A percentile compares a stretch with the other conserved stretches of the same genome.
Conservation (phyloP, 139 green algal species). For the Trebouxia sp. region DNA sequence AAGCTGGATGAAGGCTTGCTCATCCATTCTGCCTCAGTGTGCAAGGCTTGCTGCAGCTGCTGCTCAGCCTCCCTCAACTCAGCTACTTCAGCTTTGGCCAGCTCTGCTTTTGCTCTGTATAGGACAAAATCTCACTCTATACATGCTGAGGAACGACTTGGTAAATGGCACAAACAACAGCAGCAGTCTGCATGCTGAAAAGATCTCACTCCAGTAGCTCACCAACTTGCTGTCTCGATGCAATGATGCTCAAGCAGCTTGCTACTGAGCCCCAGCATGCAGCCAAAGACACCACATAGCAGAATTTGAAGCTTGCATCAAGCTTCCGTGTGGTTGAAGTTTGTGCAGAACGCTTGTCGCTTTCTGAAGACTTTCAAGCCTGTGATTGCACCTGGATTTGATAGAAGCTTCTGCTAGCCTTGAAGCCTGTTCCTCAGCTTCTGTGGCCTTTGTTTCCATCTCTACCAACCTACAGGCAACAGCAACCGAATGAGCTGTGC, state of each 20-base stretch:
- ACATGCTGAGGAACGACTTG: too few species aligned
- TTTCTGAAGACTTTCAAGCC: neutral
- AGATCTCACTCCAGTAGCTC: too few species aligned
- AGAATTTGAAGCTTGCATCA: too few species aligned
- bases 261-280: too few species aligned
- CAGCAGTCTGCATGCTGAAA: neutral
- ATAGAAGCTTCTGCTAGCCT: neutral
- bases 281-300: too few species aligned
- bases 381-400: neutral
- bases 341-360: too few species aligned
- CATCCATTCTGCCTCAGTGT: constrained; percentile 4
- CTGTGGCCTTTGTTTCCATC: neutral
- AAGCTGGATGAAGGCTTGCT: neutral
- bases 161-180: neutral
- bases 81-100: constrained; percentile 3
- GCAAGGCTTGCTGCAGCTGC: constrained; percentile 17
- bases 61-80: neutral
- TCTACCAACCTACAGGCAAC: neutral
- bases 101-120: neutral
- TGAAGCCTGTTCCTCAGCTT: constrained; percentile 10
- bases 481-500: neutral
- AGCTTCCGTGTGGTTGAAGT: too few species aligned
- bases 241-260: too few species aligned
- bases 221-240: too few species aligned
- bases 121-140: neutral